Conservation (phyloP, 805 yeast genomes). For the Candida palmyrensis region DNA sequence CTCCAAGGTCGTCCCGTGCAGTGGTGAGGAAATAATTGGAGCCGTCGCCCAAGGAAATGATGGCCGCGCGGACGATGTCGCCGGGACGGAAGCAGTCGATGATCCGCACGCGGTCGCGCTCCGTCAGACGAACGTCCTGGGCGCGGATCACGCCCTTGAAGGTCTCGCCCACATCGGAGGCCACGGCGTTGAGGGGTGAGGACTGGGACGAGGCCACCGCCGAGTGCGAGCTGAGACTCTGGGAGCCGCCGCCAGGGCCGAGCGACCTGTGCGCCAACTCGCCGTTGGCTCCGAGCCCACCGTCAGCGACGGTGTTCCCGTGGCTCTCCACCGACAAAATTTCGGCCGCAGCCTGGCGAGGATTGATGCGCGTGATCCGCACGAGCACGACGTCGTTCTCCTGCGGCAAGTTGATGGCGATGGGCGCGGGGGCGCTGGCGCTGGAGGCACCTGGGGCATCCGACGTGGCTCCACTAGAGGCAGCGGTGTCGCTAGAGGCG, state of each 20-base stretch:
- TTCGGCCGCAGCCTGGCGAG: slow-evolving; percentile 73
- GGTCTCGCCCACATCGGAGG: slow-evolving; percentile 78
- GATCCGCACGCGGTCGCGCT: slow-evolving; percentile 79
- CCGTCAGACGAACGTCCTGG: slow-evolving; percentile 88
- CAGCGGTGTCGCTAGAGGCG: no score
- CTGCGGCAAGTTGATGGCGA: slow-evolving; percentile 59
- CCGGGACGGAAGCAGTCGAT: slow-evolving; percentile 84
- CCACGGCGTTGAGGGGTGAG: slow-evolving; percentile 26
- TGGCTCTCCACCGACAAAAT: slow-evolving; percentile 61
- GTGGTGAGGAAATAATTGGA: slow-evolving; percentile 84
- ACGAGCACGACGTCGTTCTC: slow-evolving; percentile 83
- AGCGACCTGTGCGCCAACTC: slow-evolving; percentile 32
- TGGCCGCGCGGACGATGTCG: slow-evolving; percentile 81
- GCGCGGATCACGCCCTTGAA: slow-evolving; percentile 82
- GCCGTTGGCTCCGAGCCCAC: slow-evolving; percentile 60
- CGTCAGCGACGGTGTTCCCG: slow-evolving; percentile 53
- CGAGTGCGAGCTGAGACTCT: slow-evolving; percentile 26
- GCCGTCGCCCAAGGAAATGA: slow-evolving; percentile 91
- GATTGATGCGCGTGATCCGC: slow-evolving; percentile 60
- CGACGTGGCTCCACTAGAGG: no score
- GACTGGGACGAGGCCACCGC: slow-evolving; percentile 40
- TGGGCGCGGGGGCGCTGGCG: slow-evolving; percentile 10
- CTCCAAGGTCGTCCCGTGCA: slow-evolving; percentile 89
- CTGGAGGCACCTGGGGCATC: slow-evolving; percentile 2
- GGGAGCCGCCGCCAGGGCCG: slow-evolving; percentile 54